phyloP scores from a whole-genome alignment of 495 filamentous ascomycete genomes.

The Aeminium ludgeri region DNA sequence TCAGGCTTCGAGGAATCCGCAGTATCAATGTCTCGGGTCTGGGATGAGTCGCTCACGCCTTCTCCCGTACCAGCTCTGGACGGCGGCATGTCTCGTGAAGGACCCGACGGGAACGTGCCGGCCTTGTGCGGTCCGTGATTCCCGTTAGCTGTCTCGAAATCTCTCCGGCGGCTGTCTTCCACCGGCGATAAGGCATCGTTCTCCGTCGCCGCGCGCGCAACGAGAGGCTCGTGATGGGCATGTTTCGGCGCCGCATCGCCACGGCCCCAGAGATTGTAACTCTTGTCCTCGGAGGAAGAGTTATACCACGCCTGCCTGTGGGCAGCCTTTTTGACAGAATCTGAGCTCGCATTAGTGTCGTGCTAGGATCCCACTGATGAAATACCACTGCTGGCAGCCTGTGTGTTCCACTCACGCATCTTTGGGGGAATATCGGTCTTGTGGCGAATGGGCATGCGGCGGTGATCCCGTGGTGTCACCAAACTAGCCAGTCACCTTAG shows the following conservation, averaged over 20 bases:
- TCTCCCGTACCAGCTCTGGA: neutral
- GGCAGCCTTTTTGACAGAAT: constrained; percentile 13
- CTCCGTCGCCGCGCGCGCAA: constrained; percentile 2
- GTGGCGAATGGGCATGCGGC: too few relatives aligned
- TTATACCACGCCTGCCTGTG: constrained; percentile 10
- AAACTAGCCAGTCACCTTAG: too few relatives aligned
- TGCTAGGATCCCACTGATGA: too few relatives aligned
- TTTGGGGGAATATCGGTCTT: too few relatives aligned
- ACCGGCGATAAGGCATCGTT: constrained; percentile 11
- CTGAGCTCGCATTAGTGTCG: too few relatives aligned
- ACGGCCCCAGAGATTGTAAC: constrained; percentile 10
- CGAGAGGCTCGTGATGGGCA: neutral
- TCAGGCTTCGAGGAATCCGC: neutral
- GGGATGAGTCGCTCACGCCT: neutral
- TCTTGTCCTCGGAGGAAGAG: neutral
- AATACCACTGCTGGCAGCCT: too few relatives aligned
- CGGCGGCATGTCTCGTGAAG: neutral
- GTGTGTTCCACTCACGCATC: too few relatives aligned
- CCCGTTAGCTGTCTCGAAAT: neutral
- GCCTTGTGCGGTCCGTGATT: constrained; percentile 1
- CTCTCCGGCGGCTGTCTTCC: neutral
- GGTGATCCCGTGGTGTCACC: too few relatives aligned
- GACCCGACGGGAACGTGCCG: constrained; percentile 7
- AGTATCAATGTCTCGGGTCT: constrained; percentile 1
- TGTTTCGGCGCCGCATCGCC: constrained; percentile 2